Percentiles rank a stretch among this genome's conserved stretches.
These are phyloP conservation scores for Moricandia arvensis DNA, from an alignment of 345 rosid genomes.

Conservation along the genomic window DNA sequence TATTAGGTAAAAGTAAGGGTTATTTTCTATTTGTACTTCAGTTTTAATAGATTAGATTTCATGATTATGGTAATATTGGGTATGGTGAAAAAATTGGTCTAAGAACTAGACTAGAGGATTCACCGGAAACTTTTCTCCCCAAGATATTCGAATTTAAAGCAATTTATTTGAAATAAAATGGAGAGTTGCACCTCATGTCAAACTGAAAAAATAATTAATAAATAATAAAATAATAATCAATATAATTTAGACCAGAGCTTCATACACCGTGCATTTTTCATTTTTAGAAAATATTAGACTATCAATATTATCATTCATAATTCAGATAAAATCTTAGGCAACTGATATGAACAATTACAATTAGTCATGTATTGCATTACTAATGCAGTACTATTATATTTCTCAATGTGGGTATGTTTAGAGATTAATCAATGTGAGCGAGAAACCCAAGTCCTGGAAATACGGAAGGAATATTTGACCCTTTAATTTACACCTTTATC, in stretches of 20 bases:
- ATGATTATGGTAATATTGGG: not conserved
- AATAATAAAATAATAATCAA: not conserved
- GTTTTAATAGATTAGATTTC: not conserved
- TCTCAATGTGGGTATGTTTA: not conserved
- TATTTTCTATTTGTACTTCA: no score
- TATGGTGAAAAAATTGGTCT: not conserved
- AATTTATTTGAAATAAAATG: not conserved
- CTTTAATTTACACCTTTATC: slow-evolving; percentile 28
- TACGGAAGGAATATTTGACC: slow-evolving; percentile 39
- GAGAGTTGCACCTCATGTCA: not conserved
- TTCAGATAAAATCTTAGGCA: not conserved
- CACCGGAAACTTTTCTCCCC: not conserved
- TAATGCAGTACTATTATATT: not conserved
- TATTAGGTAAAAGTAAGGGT: no score
- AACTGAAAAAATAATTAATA: no score
- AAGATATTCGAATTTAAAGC: not conserved
- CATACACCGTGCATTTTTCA: not conserved
- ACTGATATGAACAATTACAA: not conserved
- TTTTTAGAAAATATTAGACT: not conserved
- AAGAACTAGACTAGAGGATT: not conserved
- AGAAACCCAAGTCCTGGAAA: slow-evolving; percentile 37
- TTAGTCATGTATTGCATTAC: not conserved
- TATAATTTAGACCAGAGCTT: not conserved
- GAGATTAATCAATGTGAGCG: slow-evolving; percentile 17
- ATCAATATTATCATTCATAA: not conserved